A percentile compares a stretch with the other conserved stretches of the same genome.
Conservation (phyloP, 805 yeast species). For the Naumovozyma castellii region DNA sequence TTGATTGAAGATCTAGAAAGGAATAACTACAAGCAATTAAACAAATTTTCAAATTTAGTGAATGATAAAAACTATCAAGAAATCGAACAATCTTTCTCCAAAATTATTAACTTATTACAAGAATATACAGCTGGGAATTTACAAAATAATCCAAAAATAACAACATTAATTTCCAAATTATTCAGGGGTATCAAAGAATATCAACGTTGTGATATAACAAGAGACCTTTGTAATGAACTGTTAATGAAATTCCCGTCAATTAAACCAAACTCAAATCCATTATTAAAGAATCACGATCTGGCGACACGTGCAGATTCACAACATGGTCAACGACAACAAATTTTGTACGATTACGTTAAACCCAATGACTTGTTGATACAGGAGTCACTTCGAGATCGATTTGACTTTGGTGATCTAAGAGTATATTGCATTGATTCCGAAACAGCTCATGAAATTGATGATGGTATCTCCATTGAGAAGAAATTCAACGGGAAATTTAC, state of each 20-base stretch:
- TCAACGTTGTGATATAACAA: constrained; percentile 38
- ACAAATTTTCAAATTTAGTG: constrained; percentile 19
- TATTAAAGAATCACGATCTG: constrained; percentile 22
- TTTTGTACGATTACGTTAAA: constrained; percentile 21
- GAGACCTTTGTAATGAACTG: constrained; percentile 45
- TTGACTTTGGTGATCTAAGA: constrained; percentile 39
- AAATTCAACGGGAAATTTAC: constrained; percentile 29
- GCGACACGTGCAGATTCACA: constrained; percentile 37
- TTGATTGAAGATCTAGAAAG: constrained; percentile 25
- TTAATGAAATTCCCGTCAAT: constrained; percentile 13
- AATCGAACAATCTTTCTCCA: constrained; percentile 18
- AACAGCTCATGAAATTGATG: constrained; percentile 85
- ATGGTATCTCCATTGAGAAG: constrained; percentile 63
- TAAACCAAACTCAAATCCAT: neutral
- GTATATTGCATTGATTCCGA: constrained; percentile 79
- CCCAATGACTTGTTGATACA: constrained; percentile 1
- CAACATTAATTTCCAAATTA: constrained; percentile 39
- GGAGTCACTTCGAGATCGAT: constrained; percentile 14
- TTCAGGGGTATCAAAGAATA: constrained; percentile 22
- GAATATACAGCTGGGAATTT: constrained; percentile 48
- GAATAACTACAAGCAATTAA: constrained; percentile 13
- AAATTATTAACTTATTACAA: constrained; percentile 39
- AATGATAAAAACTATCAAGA: constrained; percentile 7
- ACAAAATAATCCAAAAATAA: constrained; percentile 37
- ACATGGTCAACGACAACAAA: constrained; percentile 37